Evolutionary conservation across 1,284 basidiomycete genomes (phyloP), one percentile per base, ranked within the genome.

Genomic region (Volvariella volvacea): DNA sequence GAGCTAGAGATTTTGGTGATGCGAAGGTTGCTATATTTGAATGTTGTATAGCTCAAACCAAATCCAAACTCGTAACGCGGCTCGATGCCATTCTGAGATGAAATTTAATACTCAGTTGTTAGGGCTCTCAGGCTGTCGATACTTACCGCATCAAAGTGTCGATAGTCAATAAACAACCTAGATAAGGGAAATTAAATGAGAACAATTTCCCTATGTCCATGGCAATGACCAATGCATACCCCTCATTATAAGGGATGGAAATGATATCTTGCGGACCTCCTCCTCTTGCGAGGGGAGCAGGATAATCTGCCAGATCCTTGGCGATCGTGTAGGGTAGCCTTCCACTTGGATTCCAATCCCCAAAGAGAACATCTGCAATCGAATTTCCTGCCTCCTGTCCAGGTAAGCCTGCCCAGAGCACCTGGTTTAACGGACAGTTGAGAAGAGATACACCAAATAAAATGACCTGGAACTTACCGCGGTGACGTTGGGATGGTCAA

Each of bases 301-400:
- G 62, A 60, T 91, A 93, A 59, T 93, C 90, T 21, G 62, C 57
- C 0, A 64, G 50, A 16, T 68, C 61, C 66, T 82, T 84, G 41
- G 85, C 88, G 55, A 91, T 90, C 1, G 88, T 89, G 63, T 89
- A 90, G 1, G 89, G 86, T 25, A 93, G 65, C 30, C 82, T 74
- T 3, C 80, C 90, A 16, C 78, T 80, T 0, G 90, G 89, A 60
- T 85, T 91, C 59, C 74, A 78, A 14, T 63, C 67, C 4, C 82
- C 84, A 53, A 80, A 89, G 1, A 89, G 65, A 8, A 89, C 73
- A 55, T 91, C 87, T 1, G 77, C 73, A 20, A 93, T 67, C 0
- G 82, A 65, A 58, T 88, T 88, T 0, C 90, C 91, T 1, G 76
- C 74, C 64, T 92, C 89, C 54, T 84, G 76, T 10, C 90, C 90